phyloP scores from a whole-genome alignment of 805 yeast genomes.

The Cyberlindnera xishuangbannaensis region DNA sequence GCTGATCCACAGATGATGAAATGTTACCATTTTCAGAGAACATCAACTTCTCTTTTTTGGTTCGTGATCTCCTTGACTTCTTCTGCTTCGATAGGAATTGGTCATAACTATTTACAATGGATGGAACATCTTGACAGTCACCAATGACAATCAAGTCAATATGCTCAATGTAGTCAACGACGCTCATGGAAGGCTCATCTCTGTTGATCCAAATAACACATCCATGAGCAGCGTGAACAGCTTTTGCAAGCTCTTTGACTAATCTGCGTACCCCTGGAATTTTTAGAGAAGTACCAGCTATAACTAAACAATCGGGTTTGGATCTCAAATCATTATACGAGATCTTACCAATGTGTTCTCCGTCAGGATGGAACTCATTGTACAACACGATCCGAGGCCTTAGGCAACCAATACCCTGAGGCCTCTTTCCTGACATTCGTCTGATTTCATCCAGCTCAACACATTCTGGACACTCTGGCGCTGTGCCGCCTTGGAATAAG shows the following conservation, averaged over 20 bases:
- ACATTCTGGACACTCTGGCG: conserved; percentile 64
- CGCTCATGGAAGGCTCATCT: conserved; percentile 47
- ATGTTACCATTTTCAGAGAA: no score
- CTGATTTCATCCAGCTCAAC: conserved; percentile 51
- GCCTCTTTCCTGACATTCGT: conserved; percentile 55
- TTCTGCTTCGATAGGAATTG: conserved; percentile 4
- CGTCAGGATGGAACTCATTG: conserved; percentile 80
- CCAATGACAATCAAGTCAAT: conserved; percentile 58
- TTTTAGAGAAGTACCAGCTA: conserved; percentile 80
- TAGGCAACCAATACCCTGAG: conserved; percentile 54
- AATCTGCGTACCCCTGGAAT: conserved; percentile 68
- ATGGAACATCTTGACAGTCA: conserved; percentile 55
- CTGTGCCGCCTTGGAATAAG: conserved; percentile 38
- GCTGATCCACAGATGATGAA: conserved; percentile 2
- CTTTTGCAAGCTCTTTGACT: conserved; percentile 53
- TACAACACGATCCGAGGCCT: conserved; percentile 66
- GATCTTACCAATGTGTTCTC: conserved; percentile 76
- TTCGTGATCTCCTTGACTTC: conserved; percentile 9
- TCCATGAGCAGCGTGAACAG: conserved; percentile 52
- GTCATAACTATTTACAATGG: conserved; percentile 25
- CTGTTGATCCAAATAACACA: conserved; percentile 56
- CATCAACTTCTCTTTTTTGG: conserved; percentile 2
- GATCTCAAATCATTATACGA: conserved; percentile 58
- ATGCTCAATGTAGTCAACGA: conserved; percentile 42
- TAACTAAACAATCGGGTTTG: conserved; percentile 71